These are phyloP conservation scores for Przewalskia tangutica DNA, from an alignment of 257 asterid species.

Conservation along the genomic window DNA sequence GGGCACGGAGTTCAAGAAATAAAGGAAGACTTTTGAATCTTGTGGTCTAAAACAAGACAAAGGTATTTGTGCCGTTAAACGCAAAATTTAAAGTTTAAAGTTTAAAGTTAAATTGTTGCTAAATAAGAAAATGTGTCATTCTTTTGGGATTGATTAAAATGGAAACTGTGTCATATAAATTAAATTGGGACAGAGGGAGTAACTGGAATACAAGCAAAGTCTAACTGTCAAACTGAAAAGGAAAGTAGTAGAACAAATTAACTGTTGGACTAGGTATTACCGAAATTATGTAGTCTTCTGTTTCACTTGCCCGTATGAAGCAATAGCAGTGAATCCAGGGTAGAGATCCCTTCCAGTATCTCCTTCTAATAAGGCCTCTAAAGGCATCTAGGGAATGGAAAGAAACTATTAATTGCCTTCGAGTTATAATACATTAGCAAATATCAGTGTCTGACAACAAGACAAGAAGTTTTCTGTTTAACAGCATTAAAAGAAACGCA, in stretches of 20 bases:
- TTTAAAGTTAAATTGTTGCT: too few species aligned
- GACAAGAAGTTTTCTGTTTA: not conserved
- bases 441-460: not conserved
- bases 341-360: constrained; percentile 69
- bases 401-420: constrained; percentile 6
- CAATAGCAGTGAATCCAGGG: constrained; percentile 96
- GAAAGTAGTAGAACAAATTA: constrained; percentile 1
- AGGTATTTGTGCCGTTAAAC: too few species aligned
- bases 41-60: too few species aligned
- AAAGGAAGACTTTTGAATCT: too few species aligned
- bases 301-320: constrained; percentile 69
- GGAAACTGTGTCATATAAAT: too few species aligned
- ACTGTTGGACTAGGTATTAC: constrained; percentile 27
- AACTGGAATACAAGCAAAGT: not conserved
- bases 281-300: constrained; percentile 41
- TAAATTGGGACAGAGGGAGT: too few species aligned
- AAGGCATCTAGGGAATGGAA: constrained; percentile 51
- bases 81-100: too few species aligned
- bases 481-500: not conserved
- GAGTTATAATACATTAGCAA: not conserved
- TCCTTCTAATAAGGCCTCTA: constrained; percentile 43
- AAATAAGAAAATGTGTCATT: too few species aligned
- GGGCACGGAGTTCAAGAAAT: too few species aligned
- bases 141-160: too few species aligned
- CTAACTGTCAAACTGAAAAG: not conserved